phyloP scores from a whole-genome alignment of 140 eudicot species.

The Flaveria floridana region DNA sequence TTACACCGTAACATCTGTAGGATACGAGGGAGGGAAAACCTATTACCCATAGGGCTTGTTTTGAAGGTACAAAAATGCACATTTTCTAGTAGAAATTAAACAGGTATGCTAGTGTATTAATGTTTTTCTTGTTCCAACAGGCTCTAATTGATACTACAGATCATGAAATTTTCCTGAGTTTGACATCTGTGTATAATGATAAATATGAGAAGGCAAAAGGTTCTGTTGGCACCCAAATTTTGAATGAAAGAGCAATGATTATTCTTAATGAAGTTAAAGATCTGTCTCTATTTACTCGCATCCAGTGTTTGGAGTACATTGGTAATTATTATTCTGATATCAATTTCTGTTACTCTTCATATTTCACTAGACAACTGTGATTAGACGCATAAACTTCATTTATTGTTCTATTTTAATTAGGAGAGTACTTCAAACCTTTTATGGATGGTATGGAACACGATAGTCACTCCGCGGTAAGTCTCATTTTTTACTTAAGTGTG shows the following conservation, averaged over 20 bases:
- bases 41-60: slow-evolving; percentile 91
- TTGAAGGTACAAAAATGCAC: slow-evolving; percentile 56
- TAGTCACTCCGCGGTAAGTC: slow-evolving; percentile 62
- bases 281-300: slow-evolving; percentile 56
- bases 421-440: slow-evolving; percentile 71
- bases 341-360: not conserved
- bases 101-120: not conserved
- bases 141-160: slow-evolving; percentile 81
- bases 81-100: not conserved
- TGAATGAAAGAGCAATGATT: slow-evolving; percentile 85
- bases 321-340: slow-evolving; percentile 43
- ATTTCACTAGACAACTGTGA: not conserved
- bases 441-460: slow-evolving; percentile 74
- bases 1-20: slow-evolving; percentile 39
- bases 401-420: slow-evolving; percentile 40
- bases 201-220: slow-evolving; percentile 70
- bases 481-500: not conserved
- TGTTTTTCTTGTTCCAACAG: slow-evolving; percentile 35
- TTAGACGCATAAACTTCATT: slow-evolving; percentile 11
- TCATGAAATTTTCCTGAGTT: slow-evolving; percentile 69
- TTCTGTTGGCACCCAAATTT: slow-evolving; percentile 87
- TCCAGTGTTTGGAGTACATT: slow-evolving; percentile 69
- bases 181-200: slow-evolving; percentile 71
- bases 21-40: slow-evolving; percentile 84
- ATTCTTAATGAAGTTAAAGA: slow-evolving; percentile 81